Evolutionary conservation across 2,329 filamentous ascomycete genomes (phyloP).

Genomic region (Aspergillus chevalieri): DNA sequence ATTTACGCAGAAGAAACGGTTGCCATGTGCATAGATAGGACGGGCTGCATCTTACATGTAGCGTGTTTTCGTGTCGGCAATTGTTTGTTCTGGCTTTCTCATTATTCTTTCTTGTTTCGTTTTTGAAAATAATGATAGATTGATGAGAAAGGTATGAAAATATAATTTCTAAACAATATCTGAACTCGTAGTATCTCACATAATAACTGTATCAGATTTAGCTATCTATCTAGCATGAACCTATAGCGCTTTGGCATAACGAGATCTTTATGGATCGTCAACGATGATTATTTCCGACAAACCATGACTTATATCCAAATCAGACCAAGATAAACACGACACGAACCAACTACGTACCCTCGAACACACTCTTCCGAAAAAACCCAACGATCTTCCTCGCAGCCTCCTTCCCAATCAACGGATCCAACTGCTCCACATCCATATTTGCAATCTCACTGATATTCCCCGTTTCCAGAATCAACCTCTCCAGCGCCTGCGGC

Average conservation of each 20-base stretch:
- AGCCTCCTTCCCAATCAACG: constrained; percentile 69
- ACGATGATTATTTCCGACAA: neutral
- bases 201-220: neutral
- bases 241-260: too few relatives aligned
- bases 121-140: constrained; percentile 25
- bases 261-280: neutral
- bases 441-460: constrained; percentile 82
- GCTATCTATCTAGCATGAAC: too few relatives aligned
- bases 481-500: constrained; percentile 65
- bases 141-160: constrained; percentile 28
- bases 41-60: constrained; percentile 19
- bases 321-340: neutral
- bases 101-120: constrained; percentile 18
- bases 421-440: constrained; percentile 63
- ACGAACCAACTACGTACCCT: constrained; percentile 19
- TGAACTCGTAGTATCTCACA: neutral
- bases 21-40: constrained; percentile 22
- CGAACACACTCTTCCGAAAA: constrained; percentile 63
- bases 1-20: constrained; percentile 24
- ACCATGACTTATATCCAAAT: neutral
- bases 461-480: constrained; percentile 69
- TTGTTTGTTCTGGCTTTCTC: constrained; percentile 23
- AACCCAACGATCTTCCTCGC: constrained; percentile 72
- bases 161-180: constrained; percentile 10
- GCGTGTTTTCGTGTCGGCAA: constrained; percentile 18